Conservation (phyloP, 768 basidiomycete species). For the Kwoniella botswanensis region DNA sequence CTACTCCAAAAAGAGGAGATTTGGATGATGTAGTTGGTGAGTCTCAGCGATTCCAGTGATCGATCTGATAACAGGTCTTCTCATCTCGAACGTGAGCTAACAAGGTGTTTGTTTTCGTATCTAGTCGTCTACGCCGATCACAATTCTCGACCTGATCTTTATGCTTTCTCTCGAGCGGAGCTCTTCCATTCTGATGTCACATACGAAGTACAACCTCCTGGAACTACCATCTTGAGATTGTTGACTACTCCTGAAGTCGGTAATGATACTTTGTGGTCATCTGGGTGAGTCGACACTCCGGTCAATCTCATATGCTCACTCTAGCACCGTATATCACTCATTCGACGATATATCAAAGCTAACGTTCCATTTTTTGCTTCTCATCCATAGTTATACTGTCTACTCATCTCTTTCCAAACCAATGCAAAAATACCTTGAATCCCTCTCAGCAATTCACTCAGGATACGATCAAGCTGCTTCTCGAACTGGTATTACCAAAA, state of each 20-base stretch:
- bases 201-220: conserved; percentile 71
- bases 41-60: conserved; percentile 9
- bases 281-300: conserved; percentile 63
- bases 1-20: conserved; percentile 71
- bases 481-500: conserved; percentile 70
- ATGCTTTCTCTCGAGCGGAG: conserved; percentile 73
- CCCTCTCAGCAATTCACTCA: conserved; percentile 74
- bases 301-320: background rate
- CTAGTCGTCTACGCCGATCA: conserved; percentile 57
- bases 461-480: conserved; percentile 79
- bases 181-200: conserved; percentile 84
- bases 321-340: background rate
- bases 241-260: conserved; percentile 73
- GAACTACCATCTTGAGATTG: conserved; percentile 76
- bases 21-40: conserved; percentile 57
- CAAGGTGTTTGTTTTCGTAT: background rate
- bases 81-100: background rate
- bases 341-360: background rate
- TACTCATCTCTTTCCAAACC: conserved; percentile 79
- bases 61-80: background rate
- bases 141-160: conserved; percentile 54
- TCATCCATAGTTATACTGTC: conserved; percentile 68
- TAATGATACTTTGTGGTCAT: conserved; percentile 81
- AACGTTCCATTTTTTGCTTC: too few relatives aligned
- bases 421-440: conserved; percentile 77